Percentiles rank a stretch among this genome's conserved stretches.
Conservation (phyloP, 73 alveolate species). For the Effrenium voratum region DNA sequence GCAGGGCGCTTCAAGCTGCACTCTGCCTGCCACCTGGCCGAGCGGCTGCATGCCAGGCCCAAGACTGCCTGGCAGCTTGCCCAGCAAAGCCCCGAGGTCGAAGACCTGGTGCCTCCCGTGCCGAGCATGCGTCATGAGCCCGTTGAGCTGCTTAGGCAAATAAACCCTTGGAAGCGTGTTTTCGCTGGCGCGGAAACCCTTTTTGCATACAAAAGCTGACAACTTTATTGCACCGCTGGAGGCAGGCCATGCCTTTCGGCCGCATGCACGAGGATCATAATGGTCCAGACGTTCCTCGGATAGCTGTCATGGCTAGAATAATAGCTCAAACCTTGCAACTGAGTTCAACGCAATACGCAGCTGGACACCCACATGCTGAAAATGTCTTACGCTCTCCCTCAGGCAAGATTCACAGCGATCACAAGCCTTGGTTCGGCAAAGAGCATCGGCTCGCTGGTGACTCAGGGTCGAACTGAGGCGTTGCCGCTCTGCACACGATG, state of each 20-base stretch:
- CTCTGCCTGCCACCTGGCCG: neutral
- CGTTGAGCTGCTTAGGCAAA: neutral
- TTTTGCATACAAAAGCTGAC: neutral
- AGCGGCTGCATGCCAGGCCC: conserved; percentile 33
- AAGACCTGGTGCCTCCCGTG: conserved; percentile 5
- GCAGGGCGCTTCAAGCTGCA: no score
- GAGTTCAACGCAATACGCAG: neutral
- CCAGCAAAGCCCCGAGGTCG: conserved; percentile 38
- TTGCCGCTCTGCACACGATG: neutral
- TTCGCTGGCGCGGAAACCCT: no score
- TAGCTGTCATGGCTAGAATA: neutral
- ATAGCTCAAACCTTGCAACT: no score
- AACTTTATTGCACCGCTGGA: neutral
- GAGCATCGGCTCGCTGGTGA: neutral
- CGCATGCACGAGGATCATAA: conserved; percentile 53
- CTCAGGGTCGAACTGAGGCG: no score
- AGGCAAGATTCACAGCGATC: conserved; percentile 58
- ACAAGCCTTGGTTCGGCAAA: neutral
- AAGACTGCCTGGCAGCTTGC: neutral
- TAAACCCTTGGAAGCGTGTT: no score
- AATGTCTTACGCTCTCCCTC: neutral
- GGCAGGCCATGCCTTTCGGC: neutral
- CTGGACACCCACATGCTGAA: neutral
- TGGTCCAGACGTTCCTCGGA: conserved; percentile 76
- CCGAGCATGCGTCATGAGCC: neutral